These are phyloP conservation scores for Aspergillus brunneoviolaceus DNA, from an alignment of 2,329 filamentous ascomycete genomes.

Conservation along the genomic window DNA sequence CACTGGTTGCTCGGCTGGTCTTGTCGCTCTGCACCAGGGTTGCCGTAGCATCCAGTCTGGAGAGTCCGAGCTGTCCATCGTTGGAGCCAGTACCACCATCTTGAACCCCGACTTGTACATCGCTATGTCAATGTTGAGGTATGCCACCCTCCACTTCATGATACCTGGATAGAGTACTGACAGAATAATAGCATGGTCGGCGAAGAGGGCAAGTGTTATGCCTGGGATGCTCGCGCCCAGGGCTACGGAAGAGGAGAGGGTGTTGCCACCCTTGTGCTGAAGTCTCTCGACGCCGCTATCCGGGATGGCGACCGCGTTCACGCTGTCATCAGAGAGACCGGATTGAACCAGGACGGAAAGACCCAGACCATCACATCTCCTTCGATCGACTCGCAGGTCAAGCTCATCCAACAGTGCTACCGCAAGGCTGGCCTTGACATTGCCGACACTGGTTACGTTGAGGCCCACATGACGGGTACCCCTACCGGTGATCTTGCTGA, in stretches of 20 bases:
- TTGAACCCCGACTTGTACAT: constrained; percentile 21
- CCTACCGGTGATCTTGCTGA: constrained; percentile 25
- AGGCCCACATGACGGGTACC: constrained; percentile 46
- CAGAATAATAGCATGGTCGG: not conserved
- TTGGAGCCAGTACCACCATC: constrained; percentile 27
- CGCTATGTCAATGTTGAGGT: not conserved
- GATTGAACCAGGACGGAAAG: constrained; percentile 29
- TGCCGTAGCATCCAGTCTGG: constrained; percentile 26
- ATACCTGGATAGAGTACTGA: too few relatives aligned
- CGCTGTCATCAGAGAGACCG: constrained; percentile 8
- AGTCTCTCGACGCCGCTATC: not conserved
- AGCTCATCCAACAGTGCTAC: constrained; percentile 41
- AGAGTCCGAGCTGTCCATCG: constrained; percentile 26
- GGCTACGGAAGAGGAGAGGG: constrained; percentile 5
- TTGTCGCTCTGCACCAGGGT: constrained; percentile 23
- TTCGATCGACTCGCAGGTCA: constrained; percentile 6
- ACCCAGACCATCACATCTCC: constrained; percentile 4
- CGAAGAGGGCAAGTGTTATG: too few relatives aligned
- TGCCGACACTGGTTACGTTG: constrained; percentile 31
- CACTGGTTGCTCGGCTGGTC: constrained; percentile 24
- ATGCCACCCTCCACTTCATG: too few relatives aligned
- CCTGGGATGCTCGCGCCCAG: constrained; percentile 1
- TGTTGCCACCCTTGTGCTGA: constrained; percentile 1
- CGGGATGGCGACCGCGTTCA: constrained; percentile 6
- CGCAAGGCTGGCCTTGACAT: constrained; percentile 18